Percentiles rank a stretch among this genome's conserved stretches.
Evolutionary conservation across 495 filamentous ascomycete species (phyloP).

Genomic region (Pyrenula aspistea): DNA sequence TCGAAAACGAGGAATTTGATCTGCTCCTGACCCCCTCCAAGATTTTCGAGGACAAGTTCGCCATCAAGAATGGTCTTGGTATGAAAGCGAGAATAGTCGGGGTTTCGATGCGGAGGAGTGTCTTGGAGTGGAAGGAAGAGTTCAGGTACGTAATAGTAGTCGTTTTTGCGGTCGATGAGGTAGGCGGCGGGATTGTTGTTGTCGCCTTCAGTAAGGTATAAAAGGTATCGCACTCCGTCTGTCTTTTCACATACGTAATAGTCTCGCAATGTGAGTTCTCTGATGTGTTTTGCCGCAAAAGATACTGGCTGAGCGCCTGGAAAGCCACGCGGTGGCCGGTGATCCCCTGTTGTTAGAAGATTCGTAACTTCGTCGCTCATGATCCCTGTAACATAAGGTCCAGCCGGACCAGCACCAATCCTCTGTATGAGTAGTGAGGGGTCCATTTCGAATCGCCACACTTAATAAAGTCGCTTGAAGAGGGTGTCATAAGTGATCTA

Average conservation of each 20-base stretch:
- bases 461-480: no score
- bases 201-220: conserved; percentile 62
- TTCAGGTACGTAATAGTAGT: conserved; percentile 72
- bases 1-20: conserved; percentile 88
- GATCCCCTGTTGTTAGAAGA: conserved; percentile 55
- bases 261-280: conserved; percentile 65
- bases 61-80: conserved; percentile 78
- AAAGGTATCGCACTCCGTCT: conserved; percentile 85
- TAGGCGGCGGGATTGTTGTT: conserved; percentile 48
- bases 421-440: background rate
- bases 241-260: conserved; percentile 99
- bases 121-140: conserved; percentile 70
- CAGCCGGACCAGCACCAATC: background rate
- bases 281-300: conserved; percentile 65
- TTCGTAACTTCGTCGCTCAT: conserved; percentile 53
- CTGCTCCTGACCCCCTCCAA: conserved; percentile 46
- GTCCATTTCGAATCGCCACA: no score
- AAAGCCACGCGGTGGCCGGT: conserved; percentile 34
- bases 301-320: conserved; percentile 93
- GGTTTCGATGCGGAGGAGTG: no score
- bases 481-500: no score
- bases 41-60: conserved; percentile 74
- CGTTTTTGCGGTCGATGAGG: conserved; percentile 93
- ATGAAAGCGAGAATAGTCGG: conserved; percentile 53
- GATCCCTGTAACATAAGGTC: background rate